Evolutionary conservation across 1,284 basidiomycete genomes (phyloP), one percentile per base, ranked within the genome.

Genomic region (Ceratobasidium sp.): DNA sequence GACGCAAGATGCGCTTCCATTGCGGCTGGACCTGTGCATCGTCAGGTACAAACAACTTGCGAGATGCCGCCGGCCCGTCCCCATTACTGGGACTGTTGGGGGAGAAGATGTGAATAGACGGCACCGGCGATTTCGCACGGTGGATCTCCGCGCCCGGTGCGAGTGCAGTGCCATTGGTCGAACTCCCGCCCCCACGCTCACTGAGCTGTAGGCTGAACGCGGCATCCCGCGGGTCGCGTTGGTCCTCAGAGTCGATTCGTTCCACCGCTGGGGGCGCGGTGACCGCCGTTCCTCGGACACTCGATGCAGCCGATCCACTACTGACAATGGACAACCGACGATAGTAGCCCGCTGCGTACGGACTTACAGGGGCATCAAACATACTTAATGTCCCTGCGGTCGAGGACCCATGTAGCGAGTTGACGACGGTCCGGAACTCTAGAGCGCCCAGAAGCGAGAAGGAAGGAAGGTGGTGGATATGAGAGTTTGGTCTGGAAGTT

Each of bases 371-470:
- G 30, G 82, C 83, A 60, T 90, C 88, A 71, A 91, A 91, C 5
- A 85, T 79, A 60, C 78, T 81, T 42, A 91, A 78, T 1, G 85
- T 81, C 0, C 83, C 78, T 0, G 81, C 79, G 0, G 86, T 80
- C 0, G 88, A 85, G 72, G 72, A 73, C 44, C 72, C 80, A 54
- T 83, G 84, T 73, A 88, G 81, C 4, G 87, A 85, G 75, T 88
- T 87, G 74, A 87, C 78, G 47, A 90, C 80, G 0, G 84, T 84
- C 46, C 84, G 82, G 27, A 82, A 80, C 74, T 88, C 86, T 73
- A 98, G 85, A 0, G 95, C 95, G 8, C 95, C 92, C 1, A 97
- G 85, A 1, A 98, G 84, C 5, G 94, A 96, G 77, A 95, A 93
- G 0, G 89, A 90, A 1, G 89, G 89, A 78, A 91, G 84, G 69